These are phyloP conservation scores for Microdochium nivale DNA, from an alignment of 2,329 filamentous ascomycete species.

Conservation along the genomic window DNA sequence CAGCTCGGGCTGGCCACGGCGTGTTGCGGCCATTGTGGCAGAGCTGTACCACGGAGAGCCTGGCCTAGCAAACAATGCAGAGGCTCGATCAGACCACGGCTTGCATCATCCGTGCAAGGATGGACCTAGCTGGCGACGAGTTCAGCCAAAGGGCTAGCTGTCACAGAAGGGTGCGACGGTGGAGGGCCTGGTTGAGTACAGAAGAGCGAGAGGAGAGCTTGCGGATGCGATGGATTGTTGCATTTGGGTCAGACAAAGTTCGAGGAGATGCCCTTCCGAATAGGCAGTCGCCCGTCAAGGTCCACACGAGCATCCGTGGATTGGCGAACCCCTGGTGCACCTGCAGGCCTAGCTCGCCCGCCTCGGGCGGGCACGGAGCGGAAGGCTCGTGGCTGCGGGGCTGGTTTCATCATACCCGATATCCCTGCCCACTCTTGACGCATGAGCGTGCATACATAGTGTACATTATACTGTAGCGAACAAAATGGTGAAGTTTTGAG, in stretches of 20 bases:
- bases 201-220: neutral
- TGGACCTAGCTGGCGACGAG: neutral
- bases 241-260: neutral
- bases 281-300: neutral
- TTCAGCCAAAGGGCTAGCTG: neutral
- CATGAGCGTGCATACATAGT: too few species aligned
- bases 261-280: neutral
- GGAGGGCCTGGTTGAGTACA: neutral
- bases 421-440: neutral
- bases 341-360: neutral
- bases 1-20: slow-evolving; percentile 22
- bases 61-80: neutral
- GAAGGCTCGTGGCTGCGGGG: neutral
- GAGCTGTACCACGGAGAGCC: neutral
- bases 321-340: neutral
- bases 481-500: too few species aligned
- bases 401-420: neutral
- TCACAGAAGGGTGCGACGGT: too few species aligned
- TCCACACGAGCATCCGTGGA: neutral
- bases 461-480: too few species aligned
- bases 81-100: neutral
- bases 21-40: slow-evolving; percentile 20
- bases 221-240: neutral
- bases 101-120: neutral
- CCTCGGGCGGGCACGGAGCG: neutral